Evolutionary conservation across 2,329 filamentous ascomycete genomes (phyloP), one percentile per base, ranked within the genome.

Genomic region (Xenosphaeropsis pyriputrescens): DNA sequence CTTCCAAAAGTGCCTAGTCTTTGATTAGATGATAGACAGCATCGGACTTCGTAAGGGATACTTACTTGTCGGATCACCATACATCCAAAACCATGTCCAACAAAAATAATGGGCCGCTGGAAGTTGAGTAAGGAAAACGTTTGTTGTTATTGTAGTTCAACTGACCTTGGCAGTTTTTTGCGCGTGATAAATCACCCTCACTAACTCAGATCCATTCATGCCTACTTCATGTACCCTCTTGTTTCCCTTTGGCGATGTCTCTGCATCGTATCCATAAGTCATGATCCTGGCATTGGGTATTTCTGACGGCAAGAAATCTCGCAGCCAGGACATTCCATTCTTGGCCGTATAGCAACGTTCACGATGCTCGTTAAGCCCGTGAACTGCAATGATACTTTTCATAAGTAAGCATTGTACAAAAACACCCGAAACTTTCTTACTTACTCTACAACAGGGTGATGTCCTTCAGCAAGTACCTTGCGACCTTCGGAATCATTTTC

Each of bases 301-400:
- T 37, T 50, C 46, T 0, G 33, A 15, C 1, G 57, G 49, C 0
- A 63, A 50, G 15, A 63, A 45, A 0, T 44, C 43, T 37, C 50
- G 32, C 0, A 57, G 57, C 59, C 60, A 63, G n/a, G 34, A 35
- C 6, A 31, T 15, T 13, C 45, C 45, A 2, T 47, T 50, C 0
- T 44, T 29, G 5, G 52, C 54, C 6, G 54, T 60, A 61, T 60
- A 64, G 3, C 59, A 62, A 2, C 38, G 49, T 5, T 57, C 51
- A 1, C 59, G 54, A 39, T 60, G 46, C 2, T 61, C 62, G 1
- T 51, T 57, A 9, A 64, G 45, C 5, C 61, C 61, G 32, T 65
- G 62, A 18, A 64, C 42, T 37, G 64, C 63, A 38, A 58, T 56
- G 15, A 62, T 51, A 33, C 44, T 50, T 19, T 19, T 19, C 18